Evolutionary conservation across 192 early-diverging fungal species (phyloP), one percentile per base, ranked within the genome.

Genomic region (Umbelopsis isabellina): DNA sequence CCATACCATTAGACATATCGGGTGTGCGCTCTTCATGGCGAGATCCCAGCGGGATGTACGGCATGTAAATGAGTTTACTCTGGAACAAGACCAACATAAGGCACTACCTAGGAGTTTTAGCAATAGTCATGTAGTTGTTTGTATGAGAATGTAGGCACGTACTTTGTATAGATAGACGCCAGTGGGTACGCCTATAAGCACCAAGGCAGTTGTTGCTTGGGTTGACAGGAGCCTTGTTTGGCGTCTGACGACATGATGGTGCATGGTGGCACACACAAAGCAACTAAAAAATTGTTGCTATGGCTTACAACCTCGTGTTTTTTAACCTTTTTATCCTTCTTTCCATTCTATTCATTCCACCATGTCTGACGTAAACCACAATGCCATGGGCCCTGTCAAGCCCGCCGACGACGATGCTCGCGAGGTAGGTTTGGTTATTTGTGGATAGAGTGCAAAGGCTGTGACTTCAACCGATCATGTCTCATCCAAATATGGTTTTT

Each of bases 281-380:
- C 27, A 30, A 30, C 27, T 30, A 3, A 30, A 41, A 41, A 41
- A 21, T 52, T n/a, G 20, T 22, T 10, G 51, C 23, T 22, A 0
- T 12, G 22, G 25, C 46, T 48, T 47, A 18, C 22, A n/a, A n/a
- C 50, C 15, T 51, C 11, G 49, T 20, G 66, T 67, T 67, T 58
- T 73, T 47, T 20, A 7, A 7, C 52, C 30, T n/a, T 27, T 66
- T 66, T 4, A 41, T 51, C 35, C 49, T 46, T 72, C 27, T 41
- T 52, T 52, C 7, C 30, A 18, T 41, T 50, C 37, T 65, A 65
- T 35, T 65, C 30, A 21, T 46, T 66, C 13, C 48, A 65, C 9
- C 70, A 85, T 85, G 84, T 85, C 84, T 71, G 76, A 77, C 67
- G 82, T 55, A 46, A 72, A 68, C 27, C 68, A 82, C 45, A 85